A percentile compares a stretch with the other conserved stretches of the same genome.
phyloP scores from a whole-genome alignment of 1,139 yeast species.

The Scheffersomyces segobiensis region DNA sequence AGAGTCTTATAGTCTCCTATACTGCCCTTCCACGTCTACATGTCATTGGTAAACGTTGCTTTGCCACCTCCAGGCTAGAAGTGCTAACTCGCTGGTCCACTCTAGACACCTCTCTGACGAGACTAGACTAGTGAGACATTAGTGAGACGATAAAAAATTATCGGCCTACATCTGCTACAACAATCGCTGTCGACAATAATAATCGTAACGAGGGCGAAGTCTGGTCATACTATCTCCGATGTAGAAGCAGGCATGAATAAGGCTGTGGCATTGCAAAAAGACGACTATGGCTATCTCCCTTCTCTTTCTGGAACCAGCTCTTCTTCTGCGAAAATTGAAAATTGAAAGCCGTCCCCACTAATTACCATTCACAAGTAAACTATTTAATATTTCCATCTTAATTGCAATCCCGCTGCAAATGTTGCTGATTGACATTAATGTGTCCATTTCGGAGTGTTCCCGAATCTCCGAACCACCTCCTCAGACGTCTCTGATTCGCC shows the following conservation, averaged over 20 bases:
- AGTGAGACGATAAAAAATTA: background rate
- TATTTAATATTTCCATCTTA: background rate
- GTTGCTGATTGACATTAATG: background rate
- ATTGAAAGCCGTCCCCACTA: background rate
- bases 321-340: background rate
- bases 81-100: background rate
- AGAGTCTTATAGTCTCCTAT: background rate
- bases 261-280: background rate
- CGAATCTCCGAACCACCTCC: background rate
- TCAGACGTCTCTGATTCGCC: background rate
- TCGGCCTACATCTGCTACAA: background rate
- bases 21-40: background rate
- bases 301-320: background rate
- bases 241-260: background rate
- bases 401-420: background rate
- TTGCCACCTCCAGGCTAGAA: too few relatives aligned
- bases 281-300: background rate
- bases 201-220: background rate
- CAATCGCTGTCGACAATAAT: background rate
- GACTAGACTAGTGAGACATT: background rate
- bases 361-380: background rate
- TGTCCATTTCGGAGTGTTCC: background rate
- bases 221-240: background rate
- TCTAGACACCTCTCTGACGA: background rate
- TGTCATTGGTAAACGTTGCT: background rate